Evolutionary conservation across 2,329 filamentous ascomycete species (phyloP).

Genomic region (Zymoseptoria brevis): DNA sequence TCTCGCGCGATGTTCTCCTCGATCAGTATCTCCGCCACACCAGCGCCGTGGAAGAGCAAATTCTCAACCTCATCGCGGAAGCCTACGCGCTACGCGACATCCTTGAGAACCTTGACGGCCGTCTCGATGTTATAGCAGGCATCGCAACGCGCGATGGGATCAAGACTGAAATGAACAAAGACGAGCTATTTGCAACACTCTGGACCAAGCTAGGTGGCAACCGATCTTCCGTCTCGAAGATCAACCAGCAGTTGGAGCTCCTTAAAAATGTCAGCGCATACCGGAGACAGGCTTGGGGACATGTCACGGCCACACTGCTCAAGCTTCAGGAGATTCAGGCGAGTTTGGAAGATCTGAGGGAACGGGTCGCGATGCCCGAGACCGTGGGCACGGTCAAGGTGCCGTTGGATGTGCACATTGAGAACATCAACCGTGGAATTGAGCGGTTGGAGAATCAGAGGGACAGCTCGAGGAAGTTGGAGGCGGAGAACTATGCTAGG

Average conservation of each 20-base stretch:
- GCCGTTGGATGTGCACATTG: constrained; percentile 65
- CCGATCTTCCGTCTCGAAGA: constrained; percentile 49
- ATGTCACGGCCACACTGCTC: constrained; percentile 61
- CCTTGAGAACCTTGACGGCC: constrained; percentile 60
- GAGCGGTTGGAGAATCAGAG: constrained; percentile 62
- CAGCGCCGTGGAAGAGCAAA: constrained; percentile 59
- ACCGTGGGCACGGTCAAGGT: constrained; percentile 48
- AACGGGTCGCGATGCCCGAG: constrained; percentile 61
- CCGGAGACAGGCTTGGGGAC: constrained; percentile 55
- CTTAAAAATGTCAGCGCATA: constrained; percentile 60
- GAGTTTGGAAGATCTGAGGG: constrained; percentile 62
- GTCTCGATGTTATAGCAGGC: constrained; percentile 61
- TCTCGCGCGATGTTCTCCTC: constrained; percentile 55
- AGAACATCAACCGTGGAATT: constrained; percentile 64
- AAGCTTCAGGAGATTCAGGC: constrained; percentile 67
- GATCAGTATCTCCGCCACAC: constrained; percentile 72
- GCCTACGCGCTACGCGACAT: constrained; percentile 60
- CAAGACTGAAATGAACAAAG: constrained; percentile 50
- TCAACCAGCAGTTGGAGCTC: constrained; percentile 56
- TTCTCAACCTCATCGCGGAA: constrained; percentile 58
- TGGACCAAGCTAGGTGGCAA: constrained; percentile 72
- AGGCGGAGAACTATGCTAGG: constrained; percentile 20
- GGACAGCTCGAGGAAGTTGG: constrained; percentile 36
- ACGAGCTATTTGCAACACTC: constrained; percentile 59
- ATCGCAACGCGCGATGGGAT: constrained; percentile 59